Evolutionary conservation across 2,329 filamentous ascomycete genomes (phyloP), one percentile per base, ranked within the genome.

Genomic region (Fusarium zealandicum): DNA sequence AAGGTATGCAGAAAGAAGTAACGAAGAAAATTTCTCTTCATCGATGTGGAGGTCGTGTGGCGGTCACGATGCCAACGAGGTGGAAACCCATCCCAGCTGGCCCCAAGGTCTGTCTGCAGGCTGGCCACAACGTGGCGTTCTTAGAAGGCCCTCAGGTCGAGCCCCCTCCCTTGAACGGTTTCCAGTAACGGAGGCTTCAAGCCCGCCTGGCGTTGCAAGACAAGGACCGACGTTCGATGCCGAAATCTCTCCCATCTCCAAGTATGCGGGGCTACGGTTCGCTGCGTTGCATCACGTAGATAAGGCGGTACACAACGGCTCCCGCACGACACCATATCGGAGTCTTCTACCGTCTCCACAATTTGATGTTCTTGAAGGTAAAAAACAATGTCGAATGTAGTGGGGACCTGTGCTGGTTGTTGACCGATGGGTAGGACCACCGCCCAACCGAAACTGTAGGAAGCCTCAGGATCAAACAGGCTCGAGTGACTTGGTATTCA

Each of bases 41-140:
- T 64, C 56, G 63, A 64, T 43, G 63, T 67, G 65, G 65, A 67
- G 61, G 61, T 42, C 49, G 50, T 47, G 50, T 66, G 64, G 65
- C 63, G 63, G 63, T 60, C 53, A 64, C 54, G 48, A 52, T 60
- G 65, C 57, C 60, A 66, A 53, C 57, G 57, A 62, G 59, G 64
- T 65, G 64, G 64, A 66, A 66, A 60, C 51, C 30, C 43, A 53
- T 48, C 63, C 63, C n/a, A n/a, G n/a, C n/a, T 57, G 52, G 51
- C 51, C 45, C 20, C 32, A 28, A 51, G 37, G 48, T 61, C 49
- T 38, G 52, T 55, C 57, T 59, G 50, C 59, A 51, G 63, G 49
- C 54, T 46, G 52, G 39, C 48, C 39, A 66, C 61, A 51, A 67
- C 63, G 65, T 67, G 65, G 65, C 65, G 63, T 54, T 39, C 46